Evolutionary conservation across 805 yeast genomes (phyloP).

Genomic region (Ogataea corticis): DNA sequence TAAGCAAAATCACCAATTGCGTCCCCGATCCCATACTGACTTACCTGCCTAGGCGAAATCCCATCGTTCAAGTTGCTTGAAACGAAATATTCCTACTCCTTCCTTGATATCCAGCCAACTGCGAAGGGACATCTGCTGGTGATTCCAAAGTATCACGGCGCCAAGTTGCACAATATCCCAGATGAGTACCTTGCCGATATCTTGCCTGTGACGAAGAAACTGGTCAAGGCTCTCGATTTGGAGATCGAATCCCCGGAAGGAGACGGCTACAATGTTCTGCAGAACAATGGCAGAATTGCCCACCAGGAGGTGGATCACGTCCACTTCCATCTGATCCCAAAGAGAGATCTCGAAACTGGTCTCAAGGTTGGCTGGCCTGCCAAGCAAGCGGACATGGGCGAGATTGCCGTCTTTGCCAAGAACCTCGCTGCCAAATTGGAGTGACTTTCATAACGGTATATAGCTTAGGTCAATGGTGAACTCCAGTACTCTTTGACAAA

Average conservation of each 20-base stretch:
- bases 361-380: conserved; percentile 95
- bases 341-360: conserved; percentile 71
- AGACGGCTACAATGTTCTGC: conserved; percentile 82
- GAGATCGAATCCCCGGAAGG: conserved; percentile 65
- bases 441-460: too few relatives aligned
- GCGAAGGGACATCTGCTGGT: conserved; percentile 85
- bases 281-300: conserved; percentile 92
- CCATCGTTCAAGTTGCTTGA: conserved; percentile 91
- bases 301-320: conserved; percentile 96
- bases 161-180: conserved; percentile 86
- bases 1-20: conserved; percentile 30
- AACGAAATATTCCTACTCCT: conserved; percentile 78
- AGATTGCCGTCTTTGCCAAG: conserved; percentile 66
- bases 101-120: conserved; percentile 92
- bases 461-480: too few relatives aligned
- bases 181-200: conserved; percentile 87
- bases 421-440: conserved; percentile 47
- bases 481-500: too few relatives aligned
- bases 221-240: conserved; percentile 70
- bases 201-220: conserved; percentile 83
- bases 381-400: conserved; percentile 70
- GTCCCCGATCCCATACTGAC: conserved; percentile 3
- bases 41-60: conserved; percentile 67
- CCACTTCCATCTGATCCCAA: conserved; percentile 95
- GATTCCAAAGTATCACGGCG: conserved; percentile 94